Evolutionary conservation across 106 monocot species (phyloP), one percentile per base, ranked within the genome.

Genomic region (Allium fistulosum): DNA sequence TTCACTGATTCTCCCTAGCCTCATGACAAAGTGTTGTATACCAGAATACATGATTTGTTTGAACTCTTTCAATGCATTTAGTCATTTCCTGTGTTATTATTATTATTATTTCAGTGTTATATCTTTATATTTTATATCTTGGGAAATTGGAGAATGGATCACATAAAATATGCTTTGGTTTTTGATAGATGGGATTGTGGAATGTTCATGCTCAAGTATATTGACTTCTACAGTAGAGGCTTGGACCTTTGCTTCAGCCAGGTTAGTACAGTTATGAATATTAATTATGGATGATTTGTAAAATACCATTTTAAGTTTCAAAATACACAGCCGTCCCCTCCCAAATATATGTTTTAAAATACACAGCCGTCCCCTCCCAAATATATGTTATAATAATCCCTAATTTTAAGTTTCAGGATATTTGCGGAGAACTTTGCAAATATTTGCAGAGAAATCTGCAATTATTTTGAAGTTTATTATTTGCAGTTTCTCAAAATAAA

Each of bases 121-220:
- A 55, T 15, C 15, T 53, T 10, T 53, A 6, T 53, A 15, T 53
- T 53, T 53, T 53, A 15, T 10, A 11, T 8, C 3, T 2, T 12
- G 15, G 53, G 53, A 15, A 55, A 12, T 11, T 55, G 53, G 53
- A 55, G 13, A 55, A 55, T 55, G 11, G 15, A 55, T 55, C 15
- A 3, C 11, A 12, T 63, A 26, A 26, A 48, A 65, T 4, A 13
- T 65, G 18, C 14, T 17, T 49, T 7, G 7, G 17, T 15, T 57
- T 11, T 57, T 10, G 65, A 59, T 77, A 97, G 97, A 74, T 87
- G 62, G 73, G 97, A 97, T 45, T 97, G 97, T 75, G 97, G 97
- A 8, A 97, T 97, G 97, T 97, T 97, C 71, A 97, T 97, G 92
- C 81, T 97, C 68, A 97, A 97, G 75, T 97, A 97, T 69, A 74